Evolutionary conservation across 2,329 filamentous ascomycete species (phyloP).

Genomic region (Sphaerulina vaccinii): DNA sequence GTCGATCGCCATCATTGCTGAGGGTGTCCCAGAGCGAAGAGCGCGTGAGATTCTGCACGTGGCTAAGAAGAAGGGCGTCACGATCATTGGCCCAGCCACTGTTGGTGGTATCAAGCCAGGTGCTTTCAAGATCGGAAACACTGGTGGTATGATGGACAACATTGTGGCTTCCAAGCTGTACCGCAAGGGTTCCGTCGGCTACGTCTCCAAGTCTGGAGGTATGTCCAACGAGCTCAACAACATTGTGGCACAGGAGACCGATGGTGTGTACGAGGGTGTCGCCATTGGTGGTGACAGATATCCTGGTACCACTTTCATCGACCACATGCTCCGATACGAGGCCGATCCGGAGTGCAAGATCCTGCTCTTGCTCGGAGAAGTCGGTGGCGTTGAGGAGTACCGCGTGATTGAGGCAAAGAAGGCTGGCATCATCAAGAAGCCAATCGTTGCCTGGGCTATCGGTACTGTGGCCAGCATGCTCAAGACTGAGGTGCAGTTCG

Average conservation of each 20-base stretch:
- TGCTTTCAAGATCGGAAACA: constrained; percentile 99
- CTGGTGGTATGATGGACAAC: constrained; percentile 99
- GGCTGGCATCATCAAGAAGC: constrained; percentile 92
- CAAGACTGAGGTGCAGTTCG: constrained; percentile 99
- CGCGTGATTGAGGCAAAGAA: constrained; percentile 98
- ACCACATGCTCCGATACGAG: constrained; percentile 96
- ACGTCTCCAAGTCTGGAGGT: constrained; percentile 99
- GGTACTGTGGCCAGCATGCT: constrained; percentile 99
- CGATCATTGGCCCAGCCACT: constrained; percentile 96
- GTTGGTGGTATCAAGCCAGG: constrained; percentile 99
- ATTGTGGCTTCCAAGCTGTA: constrained; percentile 99
- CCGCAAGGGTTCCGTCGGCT: constrained; percentile 96
- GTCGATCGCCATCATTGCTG: constrained; percentile 98
- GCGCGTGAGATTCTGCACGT: constrained; percentile 97
- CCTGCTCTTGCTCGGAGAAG: constrained; percentile 90
- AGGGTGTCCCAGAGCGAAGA: constrained; percentile 98
- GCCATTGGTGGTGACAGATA: constrained; percentile 99
- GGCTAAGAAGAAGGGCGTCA: constrained; percentile 97
- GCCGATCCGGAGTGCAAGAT: constrained; percentile 98
- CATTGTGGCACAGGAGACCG: constrained; percentile 93
- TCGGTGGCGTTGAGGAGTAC: constrained; percentile 99
- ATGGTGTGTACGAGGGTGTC: constrained; percentile 98
- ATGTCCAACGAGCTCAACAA: constrained; percentile 99
- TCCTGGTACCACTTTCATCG: constrained; percentile 98
- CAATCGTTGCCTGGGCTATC: constrained; percentile 98